Percentiles rank a stretch among this genome's conserved stretches.
Conservation (phyloP, 768 basidiomycete species). For the Hydnomerulius pinastri region DNA sequence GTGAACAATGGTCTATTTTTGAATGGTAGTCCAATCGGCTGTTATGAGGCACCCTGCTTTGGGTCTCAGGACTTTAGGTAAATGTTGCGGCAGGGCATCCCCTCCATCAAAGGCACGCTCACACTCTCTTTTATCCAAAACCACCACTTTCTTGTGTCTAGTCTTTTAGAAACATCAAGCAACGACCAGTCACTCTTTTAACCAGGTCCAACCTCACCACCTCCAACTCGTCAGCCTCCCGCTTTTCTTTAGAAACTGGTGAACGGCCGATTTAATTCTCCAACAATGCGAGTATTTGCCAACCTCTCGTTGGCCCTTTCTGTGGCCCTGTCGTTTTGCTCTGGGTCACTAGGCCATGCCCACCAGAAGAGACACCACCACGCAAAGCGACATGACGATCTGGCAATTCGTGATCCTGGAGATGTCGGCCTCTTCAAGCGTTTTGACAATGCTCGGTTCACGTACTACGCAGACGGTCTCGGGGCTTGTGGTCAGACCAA, state of each 20-base stretch:
- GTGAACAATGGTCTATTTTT: no score
- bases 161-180: background rate
- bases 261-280: background rate
- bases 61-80: background rate
- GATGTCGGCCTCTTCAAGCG: conserved; percentile 23
- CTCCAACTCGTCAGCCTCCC: conserved; percentile 1
- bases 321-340: conserved; percentile 15
- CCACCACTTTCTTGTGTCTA: conserved; percentile 9
- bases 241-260: conserved; percentile 5
- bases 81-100: background rate
- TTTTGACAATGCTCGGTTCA: conserved; percentile 28
- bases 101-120: background rate
- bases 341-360: conserved; percentile 18
- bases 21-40: no score
- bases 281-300: conserved; percentile 24
- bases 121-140: background rate
- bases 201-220: no score
- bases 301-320: conserved; percentile 21
- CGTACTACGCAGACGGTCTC: conserved; percentile 44
- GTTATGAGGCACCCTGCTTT: no score
- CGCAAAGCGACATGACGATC: conserved; percentile 21
- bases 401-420: conserved; percentile 28
- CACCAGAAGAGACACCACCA: conserved; percentile 26
- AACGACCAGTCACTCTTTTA: conserved; percentile 25
- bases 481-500: conserved; percentile 43